Percentiles rank a stretch among this genome's conserved stretches.
These are phyloP conservation scores for Juglanconis sp. DNA, from an alignment of 2,329 filamentous ascomycete genomes.

Conservation along the genomic window DNA sequence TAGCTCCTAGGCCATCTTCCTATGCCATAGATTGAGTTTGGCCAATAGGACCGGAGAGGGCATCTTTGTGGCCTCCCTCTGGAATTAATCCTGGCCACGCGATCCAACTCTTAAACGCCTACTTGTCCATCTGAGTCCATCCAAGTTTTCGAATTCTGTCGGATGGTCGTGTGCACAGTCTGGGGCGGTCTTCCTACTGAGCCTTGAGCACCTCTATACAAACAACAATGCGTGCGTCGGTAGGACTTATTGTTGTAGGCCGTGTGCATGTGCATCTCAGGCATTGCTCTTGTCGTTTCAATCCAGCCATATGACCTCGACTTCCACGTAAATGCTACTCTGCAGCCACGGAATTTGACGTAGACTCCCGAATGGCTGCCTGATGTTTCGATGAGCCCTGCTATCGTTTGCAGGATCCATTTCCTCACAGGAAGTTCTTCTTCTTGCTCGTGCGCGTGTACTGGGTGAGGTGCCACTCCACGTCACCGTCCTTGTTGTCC, in stretches of 20 bases:
- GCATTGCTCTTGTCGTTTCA: too few relatives aligned
- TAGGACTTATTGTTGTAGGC: background rate
- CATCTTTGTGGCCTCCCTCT: background rate
- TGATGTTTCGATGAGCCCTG: background rate
- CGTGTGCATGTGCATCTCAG: too few relatives aligned
- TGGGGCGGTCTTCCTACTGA: background rate
- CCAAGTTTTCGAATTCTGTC: background rate
- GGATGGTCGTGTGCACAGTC: background rate
- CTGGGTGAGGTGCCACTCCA: constrained; percentile 94
- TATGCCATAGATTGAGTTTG: background rate
- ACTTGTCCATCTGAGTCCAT: background rate
- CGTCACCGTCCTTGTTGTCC: constrained; percentile 91
- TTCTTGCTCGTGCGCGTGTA: constrained; percentile 92
- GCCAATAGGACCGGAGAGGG: too few relatives aligned
- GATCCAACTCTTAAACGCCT: background rate
- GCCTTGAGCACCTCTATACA: background rate
- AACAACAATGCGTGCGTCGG: background rate
- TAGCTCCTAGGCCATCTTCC: too few relatives aligned
- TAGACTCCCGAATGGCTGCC: background rate
- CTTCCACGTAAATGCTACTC: background rate
- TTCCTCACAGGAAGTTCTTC: constrained; percentile 84
- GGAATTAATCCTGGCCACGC: background rate
- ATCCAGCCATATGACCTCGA: background rate
- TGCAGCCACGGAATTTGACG: background rate
- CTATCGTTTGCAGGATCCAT: background rate